Percentiles rank a stretch among this genome's conserved stretches.
Conservation (phyloP, 768 basidiomycete species). For the Sutorius australiensis region DNA sequence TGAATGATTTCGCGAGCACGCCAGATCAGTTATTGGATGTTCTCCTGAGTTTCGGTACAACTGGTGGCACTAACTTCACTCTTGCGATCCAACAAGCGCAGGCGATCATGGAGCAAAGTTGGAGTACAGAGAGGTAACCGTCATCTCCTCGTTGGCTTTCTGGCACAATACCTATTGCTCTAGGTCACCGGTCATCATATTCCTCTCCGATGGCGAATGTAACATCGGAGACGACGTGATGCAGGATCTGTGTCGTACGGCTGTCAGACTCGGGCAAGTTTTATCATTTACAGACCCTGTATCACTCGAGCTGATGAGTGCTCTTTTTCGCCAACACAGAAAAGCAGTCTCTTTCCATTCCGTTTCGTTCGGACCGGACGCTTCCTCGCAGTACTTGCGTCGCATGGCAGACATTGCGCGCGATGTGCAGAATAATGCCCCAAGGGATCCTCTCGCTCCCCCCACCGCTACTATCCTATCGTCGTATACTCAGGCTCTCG, state of each 20-base stretch:
- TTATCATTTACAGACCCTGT: rapidly evolving
- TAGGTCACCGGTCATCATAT: constrained; percentile 34
- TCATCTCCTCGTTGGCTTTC: background rate
- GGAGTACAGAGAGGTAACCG: constrained; percentile 48
- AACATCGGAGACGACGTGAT: constrained; percentile 34
- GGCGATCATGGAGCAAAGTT: constrained; percentile 39
- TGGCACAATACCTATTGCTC: background rate
- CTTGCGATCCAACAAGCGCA: constrained; percentile 38
- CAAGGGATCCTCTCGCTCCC: constrained; percentile 37
- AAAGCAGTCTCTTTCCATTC: constrained; percentile 56
- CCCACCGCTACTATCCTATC: constrained; percentile 35
- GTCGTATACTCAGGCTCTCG: constrained; percentile 47
- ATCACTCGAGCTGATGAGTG: background rate
- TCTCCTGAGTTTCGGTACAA: constrained; percentile 31
- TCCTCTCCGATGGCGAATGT: constrained; percentile 49
- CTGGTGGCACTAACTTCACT: constrained; percentile 43
- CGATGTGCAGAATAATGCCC: constrained; percentile 43
- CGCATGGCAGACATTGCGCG: constrained; percentile 52
- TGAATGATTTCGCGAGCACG: constrained; percentile 45
- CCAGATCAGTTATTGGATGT: constrained; percentile 42
- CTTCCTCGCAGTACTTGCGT: constrained; percentile 28
- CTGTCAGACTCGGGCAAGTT: constrained; percentile 43
- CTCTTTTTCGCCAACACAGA: constrained; percentile 25
- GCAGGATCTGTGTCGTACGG: constrained; percentile 39
- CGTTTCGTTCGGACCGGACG: constrained; percentile 48